Conservation (phyloP, 345 rosid genomes). For the Euphorbia peplus region DNA sequence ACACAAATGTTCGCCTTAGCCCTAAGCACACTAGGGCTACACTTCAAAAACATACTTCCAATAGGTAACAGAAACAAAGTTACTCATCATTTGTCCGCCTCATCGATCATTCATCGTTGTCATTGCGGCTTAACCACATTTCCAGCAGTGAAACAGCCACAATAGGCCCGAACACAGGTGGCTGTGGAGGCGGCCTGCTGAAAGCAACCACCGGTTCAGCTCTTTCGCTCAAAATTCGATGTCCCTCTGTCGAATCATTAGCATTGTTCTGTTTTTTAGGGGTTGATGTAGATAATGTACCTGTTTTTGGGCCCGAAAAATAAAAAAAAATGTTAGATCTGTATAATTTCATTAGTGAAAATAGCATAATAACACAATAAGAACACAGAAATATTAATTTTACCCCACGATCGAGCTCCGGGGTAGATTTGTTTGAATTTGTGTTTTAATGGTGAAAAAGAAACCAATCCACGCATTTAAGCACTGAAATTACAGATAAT, state of each 20-base stretch:
- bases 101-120: conserved; percentile 35
- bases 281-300: conserved; percentile 37
- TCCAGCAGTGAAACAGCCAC: conserved; percentile 51
- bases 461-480: conserved; percentile 32
- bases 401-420: conserved; percentile 40
- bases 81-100: background rate
- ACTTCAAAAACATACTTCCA: conserved; percentile 37
- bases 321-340: background rate
- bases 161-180: conserved; percentile 53
- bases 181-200: conserved; percentile 49
- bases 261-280: conserved; percentile 36
- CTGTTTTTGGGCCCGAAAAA: conserved; percentile 22
- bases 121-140: conserved; percentile 39
- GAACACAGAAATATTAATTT: background rate
- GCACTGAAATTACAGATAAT: background rate
- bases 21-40: conserved; percentile 33
- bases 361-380: background rate
- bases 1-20: conserved; percentile 32
- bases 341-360: background rate
- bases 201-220: conserved; percentile 52
- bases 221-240: conserved; percentile 21
- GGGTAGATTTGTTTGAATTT: conserved; percentile 33
- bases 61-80: conserved; percentile 24
- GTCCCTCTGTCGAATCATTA: conserved; percentile 18
- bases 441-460: conserved; percentile 25